Percentiles rank a stretch among this genome's conserved stretches.
These are phyloP conservation scores for Talaromyces sp. DNA, from an alignment of 2,329 filamentous ascomycete genomes.

Conservation along the genomic window DNA sequence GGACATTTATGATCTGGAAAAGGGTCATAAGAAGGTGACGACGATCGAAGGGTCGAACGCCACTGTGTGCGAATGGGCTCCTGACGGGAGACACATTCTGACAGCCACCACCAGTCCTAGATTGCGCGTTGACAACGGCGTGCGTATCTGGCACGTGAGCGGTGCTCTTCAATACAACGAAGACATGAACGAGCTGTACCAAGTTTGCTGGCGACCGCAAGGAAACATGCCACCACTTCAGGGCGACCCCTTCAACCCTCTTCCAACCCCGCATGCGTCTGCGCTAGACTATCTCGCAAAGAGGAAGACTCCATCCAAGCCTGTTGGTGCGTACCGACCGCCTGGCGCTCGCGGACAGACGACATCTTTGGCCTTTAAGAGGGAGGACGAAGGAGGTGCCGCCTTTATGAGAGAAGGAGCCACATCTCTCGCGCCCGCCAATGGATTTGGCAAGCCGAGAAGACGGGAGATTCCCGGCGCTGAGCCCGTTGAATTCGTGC, in stretches of 20 bases:
- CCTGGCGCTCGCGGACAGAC: constrained; percentile 84
- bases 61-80: constrained; percentile 95
- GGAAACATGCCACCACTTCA: constrained; percentile 54
- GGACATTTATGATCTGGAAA: constrained; percentile 93
- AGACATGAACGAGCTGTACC: constrained; percentile 91
- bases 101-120: constrained; percentile 96
- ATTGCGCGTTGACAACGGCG: constrained; percentile 90
- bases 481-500: constrained; percentile 60
- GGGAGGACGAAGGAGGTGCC: constrained; percentile 91
- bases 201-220: constrained; percentile 81
- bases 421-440: constrained; percentile 59
- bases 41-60: constrained; percentile 95
- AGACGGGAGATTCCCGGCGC: constrained; percentile 83
- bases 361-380: constrained; percentile 92
- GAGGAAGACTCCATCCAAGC: constrained; percentile 91
- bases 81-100: constrained; percentile 90
- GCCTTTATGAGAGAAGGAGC: constrained; percentile 72
- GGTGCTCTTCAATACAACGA: constrained; percentile 90
- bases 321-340: constrained; percentile 92
- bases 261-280: constrained; percentile 76
- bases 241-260: constrained; percentile 65
- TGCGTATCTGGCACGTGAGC: constrained; percentile 90
- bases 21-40: constrained; percentile 85
- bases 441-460: constrained; percentile 71
- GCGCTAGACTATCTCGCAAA: constrained; percentile 76